Base-by-base conservation (phyloP, 2,329 filamentous ascomycete genomes). In the Colletotrichum truncatum region DNA sequence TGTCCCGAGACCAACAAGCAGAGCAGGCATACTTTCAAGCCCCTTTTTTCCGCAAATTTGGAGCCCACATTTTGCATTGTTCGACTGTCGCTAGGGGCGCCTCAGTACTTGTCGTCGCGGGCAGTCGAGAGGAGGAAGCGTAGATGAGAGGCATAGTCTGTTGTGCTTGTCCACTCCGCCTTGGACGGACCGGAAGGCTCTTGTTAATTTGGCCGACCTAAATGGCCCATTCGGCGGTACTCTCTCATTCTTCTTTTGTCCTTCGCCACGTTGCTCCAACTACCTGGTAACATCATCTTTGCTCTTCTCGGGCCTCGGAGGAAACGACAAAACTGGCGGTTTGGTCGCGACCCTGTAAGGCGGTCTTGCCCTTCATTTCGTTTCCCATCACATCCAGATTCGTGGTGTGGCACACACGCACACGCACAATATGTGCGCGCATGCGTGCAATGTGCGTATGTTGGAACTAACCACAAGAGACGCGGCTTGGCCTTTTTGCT, bases 1-100 rank as follows among this genome's bases (percentile, higher is more conserved):
- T 34, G 46, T 54, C 49, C 62, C 62, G 57, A 65, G 39, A 43
- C 56, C 57, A 51, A 61, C 62, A 38, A 46, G 39, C 41, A 52
- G 12, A 18, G 14, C 23, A 21, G 18, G n/a, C 8, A 38, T 21
- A n/a, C 38, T 10, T 30, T 61, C 16, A 12, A 16, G 28, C 21
- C 46, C 46, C 55, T 41, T 14, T 46, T 60, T 61, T 12, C 21
- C 21, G 41, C 34, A 36, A 38, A 25, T 34, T 49, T 41, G 62
- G 14, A 65, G 39, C 28, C 48, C 49, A 55, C 57, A 32, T 14
- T 61, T 21, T 4, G 21, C 34, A 61, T 10, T 30, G 36, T 6
- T 36, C 16, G 26, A 23, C 43, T 23, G 10, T 49, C 48, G 34
- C 46, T 38, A 43, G 23, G 14, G 32, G 48, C 56, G 49, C 30